These are phyloP conservation scores for Phalaenopsis hybrid DNA, from an alignment of 116 monocot genomes.

Conservation along the genomic window DNA sequence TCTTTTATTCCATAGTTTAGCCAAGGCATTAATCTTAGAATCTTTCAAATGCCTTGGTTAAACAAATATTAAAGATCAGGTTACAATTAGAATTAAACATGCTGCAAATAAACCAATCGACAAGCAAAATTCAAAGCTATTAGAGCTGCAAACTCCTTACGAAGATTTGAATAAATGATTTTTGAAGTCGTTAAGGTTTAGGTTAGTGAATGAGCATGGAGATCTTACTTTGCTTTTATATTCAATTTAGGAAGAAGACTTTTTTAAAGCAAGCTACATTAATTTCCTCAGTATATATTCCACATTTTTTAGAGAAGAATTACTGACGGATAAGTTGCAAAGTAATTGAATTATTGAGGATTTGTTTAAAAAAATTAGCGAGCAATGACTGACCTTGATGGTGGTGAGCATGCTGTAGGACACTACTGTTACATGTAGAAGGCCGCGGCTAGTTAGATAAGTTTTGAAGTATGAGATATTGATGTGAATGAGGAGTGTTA, in stretches of 20 bases:
- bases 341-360: not conserved
- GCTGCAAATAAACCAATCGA: not conserved
- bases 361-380: not conserved
- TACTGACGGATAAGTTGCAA: not conserved
- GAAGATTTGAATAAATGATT: not conserved
- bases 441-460: no score
- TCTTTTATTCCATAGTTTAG: not conserved
- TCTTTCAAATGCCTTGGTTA: not conserved
- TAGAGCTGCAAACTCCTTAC: not conserved
- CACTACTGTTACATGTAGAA: not conserved
- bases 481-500: no score
- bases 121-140: not conserved
- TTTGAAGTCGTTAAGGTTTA: not conserved
- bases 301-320: not conserved
- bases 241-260: not conserved
- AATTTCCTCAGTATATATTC: not conserved
- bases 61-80: not conserved
- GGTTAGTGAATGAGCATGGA: not conserved
- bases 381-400: not conserved
- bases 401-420: not conserved
- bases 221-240: not conserved
- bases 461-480: no score
- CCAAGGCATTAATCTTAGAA: not conserved
- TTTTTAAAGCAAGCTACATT: not conserved
- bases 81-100: not conserved